phyloP scores from a whole-genome alignment of 768 basidiomycete species.

The Boletus bicolor region DNA sequence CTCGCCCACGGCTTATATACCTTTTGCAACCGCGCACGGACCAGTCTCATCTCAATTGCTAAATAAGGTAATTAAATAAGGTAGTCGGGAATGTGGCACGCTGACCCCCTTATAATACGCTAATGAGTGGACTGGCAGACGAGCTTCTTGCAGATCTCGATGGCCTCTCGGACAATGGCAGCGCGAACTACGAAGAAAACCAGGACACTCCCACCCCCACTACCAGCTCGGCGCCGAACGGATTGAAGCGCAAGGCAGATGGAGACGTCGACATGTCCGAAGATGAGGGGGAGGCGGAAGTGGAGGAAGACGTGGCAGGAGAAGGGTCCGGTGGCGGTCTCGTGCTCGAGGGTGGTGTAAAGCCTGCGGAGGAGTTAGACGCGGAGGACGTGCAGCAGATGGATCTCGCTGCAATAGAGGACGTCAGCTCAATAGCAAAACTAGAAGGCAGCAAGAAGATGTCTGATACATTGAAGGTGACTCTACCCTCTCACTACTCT shows the following conservation, averaged over 20 bases:
- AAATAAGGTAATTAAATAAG: slow-evolving; percentile 7
- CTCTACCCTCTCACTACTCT: slow-evolving; percentile 2
- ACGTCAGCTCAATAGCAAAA: slow-evolving; percentile 86
- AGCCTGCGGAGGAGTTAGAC: slow-evolving; percentile 95
- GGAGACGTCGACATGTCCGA: slow-evolving; percentile 56
- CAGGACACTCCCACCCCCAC: slow-evolving; percentile 25
- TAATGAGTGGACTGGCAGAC: slow-evolving; percentile 83
- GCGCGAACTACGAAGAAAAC: slow-evolving; percentile 46
- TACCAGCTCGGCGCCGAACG: slow-evolving; percentile 24
- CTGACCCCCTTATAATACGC: slow-evolving; percentile 1
- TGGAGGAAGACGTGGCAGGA: slow-evolving; percentile 37
- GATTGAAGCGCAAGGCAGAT: slow-evolving; percentile 64
- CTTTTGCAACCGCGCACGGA: slow-evolving; percentile 10
- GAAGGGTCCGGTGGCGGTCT: slow-evolving; percentile 49
- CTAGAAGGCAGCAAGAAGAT: slow-evolving; percentile 85
- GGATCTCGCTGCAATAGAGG: slow-evolving; percentile 82
- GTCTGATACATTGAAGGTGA: slow-evolving; percentile 80
- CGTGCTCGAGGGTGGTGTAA: slow-evolving; percentile 81
- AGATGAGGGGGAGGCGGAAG: slow-evolving; percentile 43
- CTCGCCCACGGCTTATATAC: slow-evolving; percentile 10
- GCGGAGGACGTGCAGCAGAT: slow-evolving; percentile 91
- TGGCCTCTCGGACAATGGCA: slow-evolving; percentile 69
- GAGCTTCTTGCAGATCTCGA: slow-evolving; percentile 92
- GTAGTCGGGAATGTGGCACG: background rate
- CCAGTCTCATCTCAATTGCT: slow-evolving; percentile 1